Evolutionary conservation across 257 asterid genomes (phyloP).

Genomic region (Solanum bukasovii): DNA sequence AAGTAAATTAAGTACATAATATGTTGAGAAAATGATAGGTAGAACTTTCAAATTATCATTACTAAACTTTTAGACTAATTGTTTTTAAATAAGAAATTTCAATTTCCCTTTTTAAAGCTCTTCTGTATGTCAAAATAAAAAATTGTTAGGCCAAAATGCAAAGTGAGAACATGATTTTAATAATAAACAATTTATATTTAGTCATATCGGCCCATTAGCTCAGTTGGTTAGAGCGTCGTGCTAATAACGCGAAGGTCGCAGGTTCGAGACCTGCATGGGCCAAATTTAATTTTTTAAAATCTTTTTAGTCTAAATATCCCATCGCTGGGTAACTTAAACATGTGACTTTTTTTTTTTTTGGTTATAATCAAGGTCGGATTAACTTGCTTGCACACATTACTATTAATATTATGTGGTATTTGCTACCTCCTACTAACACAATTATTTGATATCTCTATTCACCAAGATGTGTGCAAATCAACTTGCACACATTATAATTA

Average conservation of each 20-base stretch:
- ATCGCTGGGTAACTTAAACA: neutral
- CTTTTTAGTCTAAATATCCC: neutral
- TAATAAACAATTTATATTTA: no score
- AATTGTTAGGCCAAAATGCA: no score
- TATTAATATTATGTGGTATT: no score
- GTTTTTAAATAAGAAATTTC: neutral
- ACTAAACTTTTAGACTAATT: neutral
- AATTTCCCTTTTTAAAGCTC: neutral
- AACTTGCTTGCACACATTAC: no score
- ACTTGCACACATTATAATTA: neutral
- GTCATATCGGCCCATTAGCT: constrained; percentile 7
- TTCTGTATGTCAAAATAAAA: neutral
- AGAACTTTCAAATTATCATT: neutral
- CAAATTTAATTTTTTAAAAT: no score
- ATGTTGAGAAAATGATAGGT: neutral
- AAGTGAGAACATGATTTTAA: no score
- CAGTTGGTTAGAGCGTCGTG: constrained; percentile 18
- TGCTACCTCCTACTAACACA: no score
- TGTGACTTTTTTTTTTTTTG: no score
- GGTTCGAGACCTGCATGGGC: constrained; percentile 31
- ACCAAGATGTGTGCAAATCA: no score
- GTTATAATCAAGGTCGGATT: no score
- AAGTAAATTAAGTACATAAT: neutral
- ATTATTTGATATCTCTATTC: no score
- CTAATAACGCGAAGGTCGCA: constrained; percentile 21